phyloP scores from a whole-genome alignment of 129 eudicot species.

The Glebionis coronaria region DNA sequence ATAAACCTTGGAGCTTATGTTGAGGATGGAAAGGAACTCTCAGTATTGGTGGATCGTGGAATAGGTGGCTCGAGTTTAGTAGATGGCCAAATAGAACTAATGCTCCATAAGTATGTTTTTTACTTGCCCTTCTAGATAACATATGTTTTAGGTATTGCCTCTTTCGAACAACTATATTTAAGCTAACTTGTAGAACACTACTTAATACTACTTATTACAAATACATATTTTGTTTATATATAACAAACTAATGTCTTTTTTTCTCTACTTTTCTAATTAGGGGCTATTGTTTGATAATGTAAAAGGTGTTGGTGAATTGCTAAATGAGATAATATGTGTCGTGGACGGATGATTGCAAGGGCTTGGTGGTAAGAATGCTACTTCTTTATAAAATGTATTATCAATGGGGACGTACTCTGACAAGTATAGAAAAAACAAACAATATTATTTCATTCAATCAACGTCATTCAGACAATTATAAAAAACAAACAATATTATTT shows the following conservation, averaged over 20 bases:
- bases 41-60: slow-evolving; percentile 93
- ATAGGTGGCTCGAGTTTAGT: slow-evolving; percentile 88
- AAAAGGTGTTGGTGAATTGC: slow-evolving; percentile 96
- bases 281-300: slow-evolving; percentile 82
- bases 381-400: slow-evolving; percentile 2
- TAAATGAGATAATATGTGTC: slow-evolving; percentile 80
- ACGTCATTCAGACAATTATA: no score
- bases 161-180: background rate
- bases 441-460: no score
- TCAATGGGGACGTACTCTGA: background rate
- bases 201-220: background rate
- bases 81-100: slow-evolving; percentile 89
- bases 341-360: slow-evolving; percentile 52
- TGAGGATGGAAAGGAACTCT: slow-evolving; percentile 77
- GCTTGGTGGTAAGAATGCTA: slow-evolving; percentile 59
- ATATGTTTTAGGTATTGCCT: no score
- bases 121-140: background rate
- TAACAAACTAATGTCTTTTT: slow-evolving; percentile 6
- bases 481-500: no score
- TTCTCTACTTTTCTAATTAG: slow-evolving; percentile 30
- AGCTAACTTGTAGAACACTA: slow-evolving; percentile 12
- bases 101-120: slow-evolving; percentile 86
- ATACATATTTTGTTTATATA: background rate
- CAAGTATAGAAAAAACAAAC: no score
- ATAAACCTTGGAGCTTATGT: slow-evolving; percentile 88